Evolutionary conservation across 208 protist species (phyloP).

Genomic region (Pavlovales sp.): DNA sequence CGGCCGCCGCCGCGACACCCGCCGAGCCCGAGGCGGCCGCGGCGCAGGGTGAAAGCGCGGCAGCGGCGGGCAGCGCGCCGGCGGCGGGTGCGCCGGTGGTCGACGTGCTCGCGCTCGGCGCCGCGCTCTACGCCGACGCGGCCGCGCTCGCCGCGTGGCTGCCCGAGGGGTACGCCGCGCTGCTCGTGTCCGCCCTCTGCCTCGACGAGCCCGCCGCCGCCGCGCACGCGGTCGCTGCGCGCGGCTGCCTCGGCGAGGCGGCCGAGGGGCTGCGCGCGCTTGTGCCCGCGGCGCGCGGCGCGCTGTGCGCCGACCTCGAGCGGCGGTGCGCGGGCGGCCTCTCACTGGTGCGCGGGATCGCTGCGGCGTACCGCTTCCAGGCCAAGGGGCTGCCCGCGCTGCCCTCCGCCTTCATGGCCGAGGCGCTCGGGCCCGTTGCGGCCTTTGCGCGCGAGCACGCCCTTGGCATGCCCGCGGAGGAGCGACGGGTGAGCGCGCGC

Average conservation of each 20-base stretch:
- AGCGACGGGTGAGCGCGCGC: neutral
- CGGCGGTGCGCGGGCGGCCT: neutral
- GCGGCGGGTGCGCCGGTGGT: too few relatives aligned
- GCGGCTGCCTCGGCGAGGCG: neutral
- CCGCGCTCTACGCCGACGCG: neutral
- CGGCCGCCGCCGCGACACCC: too few relatives aligned
- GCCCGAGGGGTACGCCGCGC: neutral
- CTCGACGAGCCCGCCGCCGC: neutral
- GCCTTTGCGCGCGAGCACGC: neutral
- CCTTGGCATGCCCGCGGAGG: too few relatives aligned
- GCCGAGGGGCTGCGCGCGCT: neutral
- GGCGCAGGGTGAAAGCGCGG: too few relatives aligned
- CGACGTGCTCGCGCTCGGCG: neutral
- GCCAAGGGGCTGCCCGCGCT: neutral
- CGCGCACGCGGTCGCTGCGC: neutral
- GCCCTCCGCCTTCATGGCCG: neutral
- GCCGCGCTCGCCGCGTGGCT: neutral
- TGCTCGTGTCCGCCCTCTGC: neutral
- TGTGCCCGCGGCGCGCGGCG: neutral
- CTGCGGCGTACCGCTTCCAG: neutral
- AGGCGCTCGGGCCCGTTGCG: neutral
- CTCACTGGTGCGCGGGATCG: neutral
- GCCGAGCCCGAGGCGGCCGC: too few relatives aligned
- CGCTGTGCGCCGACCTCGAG: neutral
- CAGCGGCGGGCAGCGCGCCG: neutral